Evolutionary conservation across 345 rosid species (phyloP), one percentile per base, ranked within the genome.

Genomic region (Ceriops tagal): DNA sequence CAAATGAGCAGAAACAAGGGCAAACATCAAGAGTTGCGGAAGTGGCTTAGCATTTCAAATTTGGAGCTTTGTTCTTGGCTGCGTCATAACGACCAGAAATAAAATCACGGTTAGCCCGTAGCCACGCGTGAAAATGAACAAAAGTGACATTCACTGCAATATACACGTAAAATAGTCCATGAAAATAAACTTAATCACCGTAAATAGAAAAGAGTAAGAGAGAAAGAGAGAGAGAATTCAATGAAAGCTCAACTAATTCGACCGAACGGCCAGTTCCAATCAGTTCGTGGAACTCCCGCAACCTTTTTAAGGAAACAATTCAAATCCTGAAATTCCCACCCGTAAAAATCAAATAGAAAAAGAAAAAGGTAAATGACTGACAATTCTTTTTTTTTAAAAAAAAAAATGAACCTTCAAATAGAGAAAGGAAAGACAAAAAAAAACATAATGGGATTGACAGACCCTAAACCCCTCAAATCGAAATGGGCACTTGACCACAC

Each of bases 121-220:
- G 18, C 49, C 2, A 43, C 46, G 3, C 15, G 11, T 39, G 46
- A 2, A 86, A 64, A 8, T 66, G 58, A 7, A 72, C 58, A 1
- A 92, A 1, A 6, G 77, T 87, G 5, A 80, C 7, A 9, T 84
- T 95, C 5, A 92, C 81, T 30, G 82, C 81, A 65, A 88, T 92
- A 0, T 75, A 89, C 5, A 90, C 71, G 49, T 13, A 43, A 43
- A 43, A 13, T 43, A 15, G 49, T 43, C 49, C 3, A 15, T 3
- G 49, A 43, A 13, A 3, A 13, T 13, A 43, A 43, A 43, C 49
- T 1, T 13, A 43, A 43, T 43, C 2, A 22, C 58, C 22, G 22
- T 6, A 21, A 52, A 20, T 15, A 21, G 21, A 20, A 19, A 8
- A 20, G 19, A 52, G 19, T n/a, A n/a, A 52, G 7, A 55, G 8